Conservation (phyloP, 768 basidiomycete species). For the Pleurotus tuber-regium region DNA sequence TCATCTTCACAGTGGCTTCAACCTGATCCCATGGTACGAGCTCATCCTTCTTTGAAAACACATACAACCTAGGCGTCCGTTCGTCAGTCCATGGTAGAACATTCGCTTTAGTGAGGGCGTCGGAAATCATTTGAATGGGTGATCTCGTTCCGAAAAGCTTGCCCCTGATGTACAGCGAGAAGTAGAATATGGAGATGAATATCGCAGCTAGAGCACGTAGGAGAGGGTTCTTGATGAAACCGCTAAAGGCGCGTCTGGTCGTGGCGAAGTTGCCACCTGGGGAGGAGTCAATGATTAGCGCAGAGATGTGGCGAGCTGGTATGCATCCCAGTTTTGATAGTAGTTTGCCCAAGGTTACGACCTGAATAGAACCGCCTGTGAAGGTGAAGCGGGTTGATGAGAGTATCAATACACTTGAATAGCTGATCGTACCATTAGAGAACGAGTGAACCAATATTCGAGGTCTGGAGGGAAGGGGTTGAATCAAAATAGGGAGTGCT, state of each 20-base stretch:
- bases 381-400: not conserved
- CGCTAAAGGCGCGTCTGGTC: constrained; percentile 29
- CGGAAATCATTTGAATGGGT: constrained; percentile 25
- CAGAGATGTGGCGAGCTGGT: constrained; percentile 16
- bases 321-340: constrained; percentile 20
- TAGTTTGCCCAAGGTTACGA: constrained; percentile 31
- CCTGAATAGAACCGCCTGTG: constrained; percentile 39
- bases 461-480: constrained; percentile 14
- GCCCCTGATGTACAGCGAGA: constrained; percentile 17
- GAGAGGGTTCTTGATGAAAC: constrained; percentile 27
- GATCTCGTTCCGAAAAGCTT: constrained; percentile 22
- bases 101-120: constrained; percentile 22
- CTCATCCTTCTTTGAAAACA: constrained; percentile 43
- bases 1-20: constrained; percentile 31
- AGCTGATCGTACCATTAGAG: constrained; percentile 39
- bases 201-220: constrained; percentile 20
- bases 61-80: constrained; percentile 39
- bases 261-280: constrained; percentile 33
- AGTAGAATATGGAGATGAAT: constrained; percentile 28
- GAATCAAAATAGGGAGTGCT: not conserved
- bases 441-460: constrained; percentile 45
- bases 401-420: too few species aligned
- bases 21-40: constrained; percentile 36
- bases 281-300: constrained; percentile 44
- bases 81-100: constrained; percentile 40